Conservation (phyloP, 768 basidiomycete species). For the Pleurotus eryngii region DNA sequence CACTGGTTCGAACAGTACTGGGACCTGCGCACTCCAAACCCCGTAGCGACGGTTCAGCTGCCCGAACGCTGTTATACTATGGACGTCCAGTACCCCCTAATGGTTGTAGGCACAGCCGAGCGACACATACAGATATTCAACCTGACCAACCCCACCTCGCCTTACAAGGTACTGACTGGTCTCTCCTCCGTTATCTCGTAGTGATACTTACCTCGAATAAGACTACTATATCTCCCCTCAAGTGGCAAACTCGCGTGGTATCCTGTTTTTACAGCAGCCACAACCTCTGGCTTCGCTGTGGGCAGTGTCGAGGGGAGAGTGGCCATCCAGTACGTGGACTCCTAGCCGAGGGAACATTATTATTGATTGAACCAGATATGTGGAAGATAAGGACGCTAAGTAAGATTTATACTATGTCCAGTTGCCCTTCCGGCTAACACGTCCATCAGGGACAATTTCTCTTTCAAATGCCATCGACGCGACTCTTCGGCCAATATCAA, state of each 20-base stretch:
- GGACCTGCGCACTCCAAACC: slow-evolving; percentile 74
- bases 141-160: slow-evolving; percentile 72
- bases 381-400: slow-evolving; percentile 80
- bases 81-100: slow-evolving; percentile 74
- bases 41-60: slow-evolving; percentile 74
- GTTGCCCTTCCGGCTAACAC: neutral
- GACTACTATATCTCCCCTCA: slow-evolving; percentile 84
- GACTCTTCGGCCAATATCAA: slow-evolving; percentile 53
- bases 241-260: slow-evolving; percentile 89
- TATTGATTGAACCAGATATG: slow-evolving; percentile 50
- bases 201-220: slow-evolving; percentile 23
- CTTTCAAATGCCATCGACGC: slow-evolving; percentile 79
- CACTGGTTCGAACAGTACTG: slow-evolving; percentile 63
- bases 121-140: slow-evolving; percentile 88
- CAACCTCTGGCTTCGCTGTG: slow-evolving; percentile 71
- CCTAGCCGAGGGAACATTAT: neutral
- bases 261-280: slow-evolving; percentile 79
- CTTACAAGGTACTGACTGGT: slow-evolving; percentile 60
- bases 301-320: slow-evolving; percentile 90
- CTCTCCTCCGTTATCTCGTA: neutral
- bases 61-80: slow-evolving; percentile 89
- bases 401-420: slow-evolving; percentile 25
- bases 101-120: slow-evolving; percentile 92
- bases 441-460: slow-evolving; percentile 65
- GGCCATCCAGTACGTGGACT: slow-evolving; percentile 80